Conservation (phyloP, 768 basidiomycete species). For the Mycena venus region DNA sequence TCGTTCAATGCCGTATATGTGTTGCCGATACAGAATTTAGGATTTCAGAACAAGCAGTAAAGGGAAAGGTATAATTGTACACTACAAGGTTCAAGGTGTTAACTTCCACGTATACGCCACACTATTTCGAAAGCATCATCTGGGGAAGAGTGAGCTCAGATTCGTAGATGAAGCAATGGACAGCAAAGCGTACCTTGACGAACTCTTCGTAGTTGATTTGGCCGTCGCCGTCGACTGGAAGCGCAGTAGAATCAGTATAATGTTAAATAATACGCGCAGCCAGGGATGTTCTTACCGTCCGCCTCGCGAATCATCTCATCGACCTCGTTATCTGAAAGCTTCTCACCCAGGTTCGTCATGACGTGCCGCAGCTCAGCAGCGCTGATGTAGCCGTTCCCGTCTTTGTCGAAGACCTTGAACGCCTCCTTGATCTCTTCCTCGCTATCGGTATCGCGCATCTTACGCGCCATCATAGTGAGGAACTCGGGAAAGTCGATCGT, state of each 20-base stretch:
- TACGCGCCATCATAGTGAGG: conserved; percentile 59
- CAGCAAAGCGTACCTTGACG: conserved; percentile 40
- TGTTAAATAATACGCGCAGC: background rate
- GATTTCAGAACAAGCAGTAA: conserved; percentile 8
- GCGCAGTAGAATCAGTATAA: background rate
- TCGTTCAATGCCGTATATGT: background rate
- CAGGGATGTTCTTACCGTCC: conserved; percentile 58
- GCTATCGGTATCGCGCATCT: conserved; percentile 54
- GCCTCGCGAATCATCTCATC: conserved; percentile 61
- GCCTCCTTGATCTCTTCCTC: conserved; percentile 64
- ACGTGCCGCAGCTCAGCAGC: conserved; percentile 87
- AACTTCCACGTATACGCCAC: conserved; percentile 13
- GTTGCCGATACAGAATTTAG: conserved; percentile 6
- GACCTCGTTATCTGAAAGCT: conserved; percentile 47
- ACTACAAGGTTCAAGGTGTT: conserved; percentile 30
- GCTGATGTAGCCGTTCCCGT: conserved; percentile 84
- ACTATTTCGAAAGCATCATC: conserved; percentile 52
- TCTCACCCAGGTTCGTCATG: conserved; percentile 79
- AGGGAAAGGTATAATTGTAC: conserved; percentile 23
- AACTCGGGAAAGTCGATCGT: conserved; percentile 64
- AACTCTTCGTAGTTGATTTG: conserved; percentile 42
- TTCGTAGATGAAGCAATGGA: background rate
- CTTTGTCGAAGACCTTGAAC: conserved; percentile 72
- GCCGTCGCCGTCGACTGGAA: conserved; percentile 32
- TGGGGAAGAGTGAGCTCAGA: conserved; percentile 20